phyloP scores from a whole-genome alignment of 2,329 filamentous ascomycete species.

The Xylariaceae sp. region DNA sequence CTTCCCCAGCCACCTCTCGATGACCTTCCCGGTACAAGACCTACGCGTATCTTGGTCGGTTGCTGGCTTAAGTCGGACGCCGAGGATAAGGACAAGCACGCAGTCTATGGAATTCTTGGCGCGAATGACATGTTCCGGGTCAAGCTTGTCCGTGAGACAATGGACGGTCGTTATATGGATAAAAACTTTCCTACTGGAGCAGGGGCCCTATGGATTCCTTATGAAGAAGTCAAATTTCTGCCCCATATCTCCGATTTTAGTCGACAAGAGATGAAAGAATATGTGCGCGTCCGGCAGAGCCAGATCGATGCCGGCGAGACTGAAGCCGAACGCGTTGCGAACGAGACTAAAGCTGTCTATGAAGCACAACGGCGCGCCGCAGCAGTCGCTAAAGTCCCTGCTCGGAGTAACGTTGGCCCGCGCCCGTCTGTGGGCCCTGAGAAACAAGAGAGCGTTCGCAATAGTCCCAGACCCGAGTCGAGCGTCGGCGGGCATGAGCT shows the following conservation, averaged over 20 bases:
- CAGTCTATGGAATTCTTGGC: slow-evolving; percentile 64
- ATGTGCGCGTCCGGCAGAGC: slow-evolving; percentile 61
- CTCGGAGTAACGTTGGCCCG: slow-evolving; percentile 7
- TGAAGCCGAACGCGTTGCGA: slow-evolving; percentile 49
- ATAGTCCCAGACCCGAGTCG: slow-evolving; percentile 14
- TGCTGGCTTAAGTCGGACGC: slow-evolving; percentile 60
- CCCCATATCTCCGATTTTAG: slow-evolving; percentile 55
- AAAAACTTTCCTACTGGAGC: slow-evolving; percentile 64
- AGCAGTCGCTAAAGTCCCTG: slow-evolving; percentile 30
- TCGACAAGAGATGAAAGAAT: slow-evolving; percentile 64
- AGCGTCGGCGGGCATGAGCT: slow-evolving; percentile 38
- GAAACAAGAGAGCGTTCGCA: slow-evolving; percentile 27
- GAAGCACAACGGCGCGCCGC: slow-evolving; percentile 53
- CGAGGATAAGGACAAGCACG: slow-evolving; percentile 56
- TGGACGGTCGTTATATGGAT: slow-evolving; percentile 59
- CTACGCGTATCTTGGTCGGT: slow-evolving; percentile 61
- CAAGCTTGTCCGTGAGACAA: slow-evolving; percentile 62
- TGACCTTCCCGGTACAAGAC: slow-evolving; percentile 53
- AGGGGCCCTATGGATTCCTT: slow-evolving; percentile 64
- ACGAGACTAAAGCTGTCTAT: slow-evolving; percentile 55
- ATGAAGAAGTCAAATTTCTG: slow-evolving; percentile 63
- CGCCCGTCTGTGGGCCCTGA: slow-evolving; percentile 9
- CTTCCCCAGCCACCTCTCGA: slow-evolving; percentile 15
- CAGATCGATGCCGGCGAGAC: slow-evolving; percentile 59
- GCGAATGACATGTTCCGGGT: slow-evolving; percentile 67